phyloP scores from a whole-genome alignment of 176 grass and related monocot genomes.

The Raddia distichophylla region DNA sequence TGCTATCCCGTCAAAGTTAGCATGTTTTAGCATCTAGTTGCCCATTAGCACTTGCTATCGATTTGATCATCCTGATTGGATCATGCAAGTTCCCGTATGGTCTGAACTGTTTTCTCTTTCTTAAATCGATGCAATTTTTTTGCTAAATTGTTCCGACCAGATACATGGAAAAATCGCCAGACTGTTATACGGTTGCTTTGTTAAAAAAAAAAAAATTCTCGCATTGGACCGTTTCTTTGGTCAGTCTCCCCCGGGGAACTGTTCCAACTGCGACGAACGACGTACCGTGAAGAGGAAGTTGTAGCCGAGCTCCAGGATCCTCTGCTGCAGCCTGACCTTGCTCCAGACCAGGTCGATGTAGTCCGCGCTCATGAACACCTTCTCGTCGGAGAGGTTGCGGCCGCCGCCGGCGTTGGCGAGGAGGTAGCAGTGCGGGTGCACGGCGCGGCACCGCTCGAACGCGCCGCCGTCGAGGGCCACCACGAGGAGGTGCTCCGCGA shows the following conservation, averaged over 20 bases:
- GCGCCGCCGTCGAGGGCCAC: constrained; percentile 67
- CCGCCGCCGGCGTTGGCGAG: constrained; percentile 27
- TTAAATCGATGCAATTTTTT: too few species aligned
- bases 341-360: constrained; percentile 89
- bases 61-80: too few species aligned
- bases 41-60: too few species aligned
- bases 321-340: constrained; percentile 72
- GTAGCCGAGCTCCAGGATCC: constrained; percentile 81
- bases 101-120: too few species aligned
- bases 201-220: background rate
- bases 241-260: background rate
- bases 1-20: too few species aligned
- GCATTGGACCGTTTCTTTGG: background rate
- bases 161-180: background rate
- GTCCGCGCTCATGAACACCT: constrained; percentile 78
- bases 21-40: too few species aligned
- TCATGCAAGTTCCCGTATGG: too few species aligned
- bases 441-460: constrained; percentile 47
- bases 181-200: background rate
- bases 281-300: constrained; percentile 92
- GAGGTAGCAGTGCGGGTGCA: constrained; percentile 78
- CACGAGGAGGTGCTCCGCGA: constrained; percentile 66
- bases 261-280: background rate
- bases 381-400: constrained; percentile 60
- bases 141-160: too few species aligned